Conservation (phyloP, 2,329 filamentous ascomycete species). For the Daldinia sp. region DNA sequence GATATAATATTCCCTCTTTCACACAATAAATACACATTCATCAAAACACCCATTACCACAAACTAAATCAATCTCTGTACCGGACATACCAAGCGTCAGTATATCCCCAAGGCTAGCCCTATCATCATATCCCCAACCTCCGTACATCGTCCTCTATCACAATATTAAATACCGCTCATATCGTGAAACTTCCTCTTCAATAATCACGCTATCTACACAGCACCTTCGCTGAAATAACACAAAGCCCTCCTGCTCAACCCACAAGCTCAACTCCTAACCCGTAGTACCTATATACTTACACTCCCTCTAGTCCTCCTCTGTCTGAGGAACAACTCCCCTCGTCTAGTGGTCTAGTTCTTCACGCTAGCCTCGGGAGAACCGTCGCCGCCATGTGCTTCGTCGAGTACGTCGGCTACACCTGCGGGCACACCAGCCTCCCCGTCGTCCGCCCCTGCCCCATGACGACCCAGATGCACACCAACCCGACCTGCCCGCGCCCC, state of each 20-base stretch:
- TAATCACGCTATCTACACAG: neutral
- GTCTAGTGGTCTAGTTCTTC: neutral
- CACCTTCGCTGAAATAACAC: neutral
- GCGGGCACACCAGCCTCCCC: constrained; percentile 59
- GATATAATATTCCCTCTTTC: neutral
- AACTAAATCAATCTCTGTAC: neutral
- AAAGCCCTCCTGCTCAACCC: neutral
- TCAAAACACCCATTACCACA: neutral
- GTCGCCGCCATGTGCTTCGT: constrained; percentile 58
- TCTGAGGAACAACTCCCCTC: too few species aligned
- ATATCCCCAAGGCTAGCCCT: neutral
- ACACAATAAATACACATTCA: neutral
- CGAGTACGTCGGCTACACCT: constrained; percentile 61
- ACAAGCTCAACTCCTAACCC: neutral
- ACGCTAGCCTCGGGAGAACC: neutral
- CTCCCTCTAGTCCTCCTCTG: neutral
- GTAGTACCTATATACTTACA: neutral
- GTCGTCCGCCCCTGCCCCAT: constrained; percentile 59
- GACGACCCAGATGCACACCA: constrained; percentile 54
- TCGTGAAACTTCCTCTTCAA: neutral
- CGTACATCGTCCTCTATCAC: neutral
- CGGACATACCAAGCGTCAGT: neutral
- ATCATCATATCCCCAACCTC: neutral
- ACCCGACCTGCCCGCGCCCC: constrained; percentile 53
- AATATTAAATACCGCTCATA: neutral